Conservation (phyloP, 202 grass and related monocot species). For the Tripidium arundinaceum region DNA sequence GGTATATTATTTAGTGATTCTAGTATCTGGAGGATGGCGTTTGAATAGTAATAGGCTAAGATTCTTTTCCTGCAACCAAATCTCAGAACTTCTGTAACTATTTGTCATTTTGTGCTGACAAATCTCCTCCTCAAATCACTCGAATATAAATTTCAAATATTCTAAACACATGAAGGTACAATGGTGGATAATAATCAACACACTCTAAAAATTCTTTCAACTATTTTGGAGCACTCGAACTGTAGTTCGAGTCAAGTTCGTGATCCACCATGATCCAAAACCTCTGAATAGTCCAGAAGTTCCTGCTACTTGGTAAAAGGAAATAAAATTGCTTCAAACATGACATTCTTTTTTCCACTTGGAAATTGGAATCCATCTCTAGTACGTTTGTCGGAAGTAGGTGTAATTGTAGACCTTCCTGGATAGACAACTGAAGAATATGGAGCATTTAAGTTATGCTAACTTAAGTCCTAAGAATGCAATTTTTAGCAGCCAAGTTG, state of each 20-base stretch:
- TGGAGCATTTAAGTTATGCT: background rate
- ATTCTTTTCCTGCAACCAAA: no score
- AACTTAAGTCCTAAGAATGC: background rate
- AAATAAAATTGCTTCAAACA: background rate
- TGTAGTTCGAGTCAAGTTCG: background rate
- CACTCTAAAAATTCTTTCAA: no score
- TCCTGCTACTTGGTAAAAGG: background rate
- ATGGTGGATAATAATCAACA: no score
- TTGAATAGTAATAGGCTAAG: background rate
- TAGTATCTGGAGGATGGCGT: background rate
- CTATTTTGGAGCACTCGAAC: background rate
- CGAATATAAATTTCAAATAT: conserved; percentile 21
- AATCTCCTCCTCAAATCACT: background rate
- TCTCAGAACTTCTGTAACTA: no score
- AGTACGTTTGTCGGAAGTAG: background rate
- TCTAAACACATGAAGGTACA: background rate
- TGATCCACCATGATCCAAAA: background rate
- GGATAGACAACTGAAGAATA: background rate
- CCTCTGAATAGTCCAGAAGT: background rate
- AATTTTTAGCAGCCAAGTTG: background rate
- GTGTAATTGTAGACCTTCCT: background rate
- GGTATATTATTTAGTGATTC: background rate
- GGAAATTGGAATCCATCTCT: background rate
- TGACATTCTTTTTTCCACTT: background rate
- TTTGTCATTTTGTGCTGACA: conserved; percentile 16